Conservation (phyloP, 2,329 filamentous ascomycete genomes). For the Talaromyces albobiverticillius region DNA sequence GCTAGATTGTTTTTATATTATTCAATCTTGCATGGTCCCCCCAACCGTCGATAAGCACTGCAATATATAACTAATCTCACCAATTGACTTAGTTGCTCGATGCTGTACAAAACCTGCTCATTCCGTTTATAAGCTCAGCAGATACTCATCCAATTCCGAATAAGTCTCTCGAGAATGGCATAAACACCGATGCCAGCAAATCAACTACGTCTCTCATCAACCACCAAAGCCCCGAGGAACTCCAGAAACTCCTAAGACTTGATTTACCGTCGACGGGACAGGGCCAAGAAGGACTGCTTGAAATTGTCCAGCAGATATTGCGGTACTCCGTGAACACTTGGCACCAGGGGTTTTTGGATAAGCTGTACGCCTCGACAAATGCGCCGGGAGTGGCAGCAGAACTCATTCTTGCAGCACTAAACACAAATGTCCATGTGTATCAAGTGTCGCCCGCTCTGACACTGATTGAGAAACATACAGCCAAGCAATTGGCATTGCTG, state of each 20-base stretch:
- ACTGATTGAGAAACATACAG: constrained; percentile 81
- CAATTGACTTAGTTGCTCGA: constrained; percentile 30
- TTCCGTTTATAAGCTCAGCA: constrained; percentile 44
- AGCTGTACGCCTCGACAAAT: constrained; percentile 88
- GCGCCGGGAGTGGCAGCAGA: constrained; percentile 83
- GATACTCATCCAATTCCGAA: constrained; percentile 24
- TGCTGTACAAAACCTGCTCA: constrained; percentile 42
- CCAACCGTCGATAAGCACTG: not conserved
- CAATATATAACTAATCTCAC: not conserved
- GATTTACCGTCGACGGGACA: constrained; percentile 55
- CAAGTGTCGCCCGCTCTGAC: constrained; percentile 88
- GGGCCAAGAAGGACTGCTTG: constrained; percentile 71
- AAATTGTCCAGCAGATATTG: constrained; percentile 67
- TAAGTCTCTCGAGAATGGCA: constrained; percentile 21
- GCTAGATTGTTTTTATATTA: not conserved
- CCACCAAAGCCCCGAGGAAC: constrained; percentile 56
- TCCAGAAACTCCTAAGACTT: constrained; percentile 53
- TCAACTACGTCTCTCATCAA: constrained; percentile 63
- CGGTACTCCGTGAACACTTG: constrained; percentile 95
- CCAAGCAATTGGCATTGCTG: constrained; percentile 66
- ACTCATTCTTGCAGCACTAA: constrained; percentile 76
- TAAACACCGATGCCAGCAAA: constrained; percentile 60
- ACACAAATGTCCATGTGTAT: constrained; percentile 94
- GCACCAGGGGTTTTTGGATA: constrained; percentile 95
- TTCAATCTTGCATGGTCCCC: not conserved